Base-by-base conservation (phyloP, 2,329 filamentous ascomycete genomes). In the Sporothrix phasma region DNA sequence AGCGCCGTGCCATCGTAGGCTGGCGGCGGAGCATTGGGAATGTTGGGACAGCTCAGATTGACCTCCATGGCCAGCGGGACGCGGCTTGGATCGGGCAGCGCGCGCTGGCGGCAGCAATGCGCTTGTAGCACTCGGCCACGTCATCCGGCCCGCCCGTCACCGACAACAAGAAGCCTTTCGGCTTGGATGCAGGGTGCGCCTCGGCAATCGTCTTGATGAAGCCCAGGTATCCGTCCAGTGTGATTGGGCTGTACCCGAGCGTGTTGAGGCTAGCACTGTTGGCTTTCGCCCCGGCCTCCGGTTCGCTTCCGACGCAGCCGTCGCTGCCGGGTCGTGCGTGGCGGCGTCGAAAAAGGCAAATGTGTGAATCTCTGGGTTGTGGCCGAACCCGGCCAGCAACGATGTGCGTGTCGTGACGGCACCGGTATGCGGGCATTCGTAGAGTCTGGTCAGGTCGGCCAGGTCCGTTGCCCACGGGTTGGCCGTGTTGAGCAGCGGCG, bases 41-140 rank as follows among this genome's bases (percentile, higher is more conserved):
- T 92, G 70, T 93, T 92, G 0, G 89, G 89, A 69, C 89, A 92
- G 37, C 84, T 88, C 34, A 92, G 81, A 71, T 93, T 93, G 70
- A 92, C 78, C 73, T 93, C 89, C 78, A 92, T 83, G 19, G 85
- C 85, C 0, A 90, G 76, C 1, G 79, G 78, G 68, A 84, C 67
- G 26, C 43, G n/a, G 10, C 24, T 6, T 13, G 56, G 4, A 31
- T 34, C 60, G 1, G 71, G 68, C n/a, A 79, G 65, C 3, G 77
- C 26, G 29, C 56, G 3, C 71, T 77, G 79, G 66, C 70, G 54
- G 29, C 65, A 65, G 72, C 73, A 65, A 88, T 80, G 15, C 76
- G 74, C 0, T 68, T 66, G 70, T 88, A 87, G 74, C 84, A 86
- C 64, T 75, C 68, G 0, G 76, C 75, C 0, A 90, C 79, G 11